Evolutionary conservation across 2,329 filamentous ascomycete species (phyloP), one percentile per base, ranked within the genome.

Genomic region (Raffaelea ambrosiae): DNA sequence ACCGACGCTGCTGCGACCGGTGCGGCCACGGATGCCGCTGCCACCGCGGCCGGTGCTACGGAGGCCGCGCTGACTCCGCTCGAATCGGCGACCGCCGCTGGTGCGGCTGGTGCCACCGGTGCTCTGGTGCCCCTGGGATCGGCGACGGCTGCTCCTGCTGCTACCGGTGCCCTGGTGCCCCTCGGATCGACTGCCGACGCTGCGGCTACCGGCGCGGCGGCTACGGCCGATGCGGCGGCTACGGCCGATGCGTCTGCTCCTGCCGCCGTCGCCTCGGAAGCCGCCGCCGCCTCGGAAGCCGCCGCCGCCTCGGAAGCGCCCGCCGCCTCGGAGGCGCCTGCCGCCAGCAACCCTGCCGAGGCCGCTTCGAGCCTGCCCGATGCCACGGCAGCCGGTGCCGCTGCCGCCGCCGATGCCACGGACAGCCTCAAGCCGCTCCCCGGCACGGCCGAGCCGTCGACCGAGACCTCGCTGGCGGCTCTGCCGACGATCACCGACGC

Each of bases 221-320:
- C 22, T 9, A 36, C 14, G 4, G 43, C 22, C 13, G 43, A 36
- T 3, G 19, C 26, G 5, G 23, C 36, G 1, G 21, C 22, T 9
- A 36, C 14, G n/a, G 38, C 22, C 13, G 43, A 36, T 3, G 19
- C 38, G 3, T 35, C 36, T 1, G 29, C 22, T 9, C 36, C 14
- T 5, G 43, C 22, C 11, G 38, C 31, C 31, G 16, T 33, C 16
- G 35, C 35, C 13, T 7, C 19, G 38, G 38, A 29, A 23, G n/a
- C 26, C 7, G 43, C 5, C 18, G 45, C 40, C 2, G 20, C 40
- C 3, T n/a, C n/a, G n/a, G 36, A 18, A 10, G 20, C 87, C 95
- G 38, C 39, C 4, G 39, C 33, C 8, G 47, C 21, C 7, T 26
- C 45, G 13, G 50, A 45, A n/a, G n/a, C n/a, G n/a, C n/a, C n/a